These are phyloP conservation scores for Metarhizium guizhouense DNA, from an alignment of 2,329 filamentous ascomycete species.

Conservation along the genomic window DNA sequence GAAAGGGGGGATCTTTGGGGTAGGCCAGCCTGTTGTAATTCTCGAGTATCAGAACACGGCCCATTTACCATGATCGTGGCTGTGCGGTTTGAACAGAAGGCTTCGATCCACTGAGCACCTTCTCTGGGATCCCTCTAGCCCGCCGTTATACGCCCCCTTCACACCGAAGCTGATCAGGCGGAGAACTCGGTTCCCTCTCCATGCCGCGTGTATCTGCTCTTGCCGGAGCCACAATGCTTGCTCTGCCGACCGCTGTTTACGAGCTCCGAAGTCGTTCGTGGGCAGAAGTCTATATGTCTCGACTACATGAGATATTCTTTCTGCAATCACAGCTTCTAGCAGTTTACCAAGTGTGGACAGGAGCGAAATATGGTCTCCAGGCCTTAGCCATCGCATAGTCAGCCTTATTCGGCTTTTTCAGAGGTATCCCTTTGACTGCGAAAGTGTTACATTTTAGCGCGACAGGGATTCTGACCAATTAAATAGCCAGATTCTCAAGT, in stretches of 20 bases:
- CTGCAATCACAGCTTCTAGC: slow-evolving; percentile 6
- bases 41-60: slow-evolving; percentile 1
- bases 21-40: neutral
- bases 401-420: slow-evolving; percentile 18
- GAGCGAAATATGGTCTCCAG: slow-evolving; percentile 9
- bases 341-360: slow-evolving; percentile 15
- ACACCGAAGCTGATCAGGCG: neutral
- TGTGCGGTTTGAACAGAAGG: slow-evolving; percentile 4
- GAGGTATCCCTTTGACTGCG: no score
- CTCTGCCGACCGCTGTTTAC: neutral
- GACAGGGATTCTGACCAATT: no score
- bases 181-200: neutral
- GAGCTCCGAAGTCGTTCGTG: slow-evolving; percentile 1
- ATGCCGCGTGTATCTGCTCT: neutral
- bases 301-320: slow-evolving; percentile 1
- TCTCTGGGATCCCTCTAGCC: neutral
- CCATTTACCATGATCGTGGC: slow-evolving; percentile 5
- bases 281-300: slow-evolving; percentile 4
- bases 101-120: neutral
- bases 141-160: neutral
- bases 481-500: no score
- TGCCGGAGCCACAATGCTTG: neutral
- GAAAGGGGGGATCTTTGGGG: slow-evolving; percentile 10
- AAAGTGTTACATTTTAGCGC: no score
- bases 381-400: slow-evolving; percentile 9